These are phyloP conservation scores for Pseudopithomyces chartarum DNA, from an alignment of 2,329 filamentous ascomycete species.

Conservation along the genomic window DNA sequence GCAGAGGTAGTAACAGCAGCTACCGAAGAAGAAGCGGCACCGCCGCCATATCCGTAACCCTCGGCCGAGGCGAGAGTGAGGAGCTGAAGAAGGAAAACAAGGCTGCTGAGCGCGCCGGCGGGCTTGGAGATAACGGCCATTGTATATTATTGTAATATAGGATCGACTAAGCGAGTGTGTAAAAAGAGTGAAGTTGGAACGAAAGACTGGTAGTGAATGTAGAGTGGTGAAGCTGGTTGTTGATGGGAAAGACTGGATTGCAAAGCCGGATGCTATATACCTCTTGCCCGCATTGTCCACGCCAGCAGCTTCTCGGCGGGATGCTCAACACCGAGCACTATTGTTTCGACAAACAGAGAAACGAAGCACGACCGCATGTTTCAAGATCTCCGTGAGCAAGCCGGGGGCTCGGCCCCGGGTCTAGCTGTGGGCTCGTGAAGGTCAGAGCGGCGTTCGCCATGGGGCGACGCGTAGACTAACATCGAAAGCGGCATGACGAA, in stretches of 20 bases:
- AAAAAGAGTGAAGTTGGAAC: constrained; percentile 1
- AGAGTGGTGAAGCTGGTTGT: constrained; percentile 4
- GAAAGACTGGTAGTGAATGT: constrained; percentile 4
- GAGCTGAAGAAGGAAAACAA: constrained; percentile 6
- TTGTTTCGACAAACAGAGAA: constrained; percentile 9
- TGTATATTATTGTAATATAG: neutral
- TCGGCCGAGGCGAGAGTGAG: constrained; percentile 5
- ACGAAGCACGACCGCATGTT: neutral
- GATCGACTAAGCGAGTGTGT: constrained; percentile 1
- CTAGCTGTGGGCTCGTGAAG: neutral
- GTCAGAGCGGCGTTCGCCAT: neutral
- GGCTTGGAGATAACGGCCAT: constrained; percentile 7
- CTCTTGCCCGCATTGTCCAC: neutral
- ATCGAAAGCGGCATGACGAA: neutral
- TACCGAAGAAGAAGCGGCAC: constrained; percentile 1
- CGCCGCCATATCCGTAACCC: constrained; percentile 7
- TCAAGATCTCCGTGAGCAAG: constrained; percentile 3
- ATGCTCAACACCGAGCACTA: constrained; percentile 6
- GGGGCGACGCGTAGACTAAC: neutral
- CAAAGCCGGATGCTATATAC: constrained; percentile 5
- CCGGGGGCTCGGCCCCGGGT: neutral
- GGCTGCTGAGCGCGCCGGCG: constrained; percentile 7
- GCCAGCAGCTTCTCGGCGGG: neutral
- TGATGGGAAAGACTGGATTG: neutral
- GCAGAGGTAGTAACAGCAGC: constrained; percentile 3